Evolutionary conservation across 1,284 basidiomycete species (phyloP), one percentile per base, ranked within the genome.

Genomic region (Ganoderma lingzhi): DNA sequence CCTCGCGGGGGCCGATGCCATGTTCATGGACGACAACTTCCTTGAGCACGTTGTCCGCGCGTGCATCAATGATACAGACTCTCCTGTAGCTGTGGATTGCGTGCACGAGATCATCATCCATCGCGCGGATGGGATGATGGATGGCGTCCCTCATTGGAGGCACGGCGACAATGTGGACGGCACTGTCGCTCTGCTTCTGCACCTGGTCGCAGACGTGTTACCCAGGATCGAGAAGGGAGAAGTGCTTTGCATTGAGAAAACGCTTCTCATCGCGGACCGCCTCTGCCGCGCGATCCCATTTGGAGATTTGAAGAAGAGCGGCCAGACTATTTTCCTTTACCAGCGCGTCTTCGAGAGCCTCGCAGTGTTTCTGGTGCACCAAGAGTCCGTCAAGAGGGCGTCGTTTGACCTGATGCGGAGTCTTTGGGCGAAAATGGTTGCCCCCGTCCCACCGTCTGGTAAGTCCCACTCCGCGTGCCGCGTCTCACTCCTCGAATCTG

Each of bases 21-120:
- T 69, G 5, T 73, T 76, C 70, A 76, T 76, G 72, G 76, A 77
- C 64, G 73, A 77, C 58, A 64, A 70, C 39, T 73, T 77, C 61
- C 67, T 77, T 12, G 69, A 69, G 39, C 51, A 63, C 14, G 69
- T 72, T 35, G 65, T 76, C 41, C 67, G 73, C 32, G 55, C 67
- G 70, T 41, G 73, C 64, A 63, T 74, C 41, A 60, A 59, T 55
- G 71, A 73, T 62, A 70, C 69, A 35, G 67, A 62, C 9, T 63
- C 53, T n/a, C 65, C 39, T 14, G 67, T 67, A 4, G 71, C 71
- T 12, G 45, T 73, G 3, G 67, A 66, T 23, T 73, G 71, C 35
- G 44, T 73, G 12, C 63, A 73, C 28, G 65, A 59, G 41, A 73
- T 73, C 62, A 75, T 76, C 63, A 44, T 72, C 12, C 64, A 76